Conservation (phyloP, 495 filamentous ascomycete species). For the Collariella sp. region DNA sequence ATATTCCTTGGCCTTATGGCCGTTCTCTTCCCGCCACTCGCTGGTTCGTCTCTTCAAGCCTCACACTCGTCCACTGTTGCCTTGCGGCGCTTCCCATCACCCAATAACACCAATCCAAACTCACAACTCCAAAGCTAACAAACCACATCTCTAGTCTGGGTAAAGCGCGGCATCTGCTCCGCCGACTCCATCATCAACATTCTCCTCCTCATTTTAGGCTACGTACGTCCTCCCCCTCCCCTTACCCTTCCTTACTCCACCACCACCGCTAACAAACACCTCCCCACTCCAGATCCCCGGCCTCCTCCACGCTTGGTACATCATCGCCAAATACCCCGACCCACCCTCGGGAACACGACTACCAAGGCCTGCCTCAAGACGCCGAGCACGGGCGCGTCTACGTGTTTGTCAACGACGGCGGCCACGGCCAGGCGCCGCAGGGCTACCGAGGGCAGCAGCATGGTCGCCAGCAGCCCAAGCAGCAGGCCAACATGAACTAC, state of each 20-base stretch:
- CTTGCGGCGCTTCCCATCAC: background rate
- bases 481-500: slow-evolving; percentile 33
- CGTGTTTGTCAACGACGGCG: slow-evolving; percentile 50
- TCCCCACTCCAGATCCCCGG: slow-evolving; percentile 56
- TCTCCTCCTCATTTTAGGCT: slow-evolving; percentile 81
- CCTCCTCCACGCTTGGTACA: slow-evolving; percentile 95
- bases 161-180: slow-evolving; percentile 88
- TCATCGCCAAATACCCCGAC: slow-evolving; percentile 86
- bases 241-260: background rate
- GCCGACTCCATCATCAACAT: slow-evolving; percentile 94
- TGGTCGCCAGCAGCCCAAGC: slow-evolving; percentile 16
- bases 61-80: slow-evolving; percentile 8
- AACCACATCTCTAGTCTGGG: slow-evolving; percentile 60
- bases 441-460: slow-evolving; percentile 19
- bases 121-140: background rate
- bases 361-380: slow-evolving; percentile 42
- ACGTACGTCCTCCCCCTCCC: slow-evolving; percentile 32
- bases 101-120: slow-evolving; percentile 12
- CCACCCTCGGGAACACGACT: slow-evolving; percentile 54
- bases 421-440: slow-evolving; percentile 12
- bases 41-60: slow-evolving; percentile 51
- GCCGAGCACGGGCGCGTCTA: slow-evolving; percentile 51
- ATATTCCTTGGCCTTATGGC: slow-evolving; percentile 82
- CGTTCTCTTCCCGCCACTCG: slow-evolving; percentile 86
- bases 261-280: slow-evolving; percentile 2